phyloP scores from a whole-genome alignment of 2,329 filamentous ascomycete genomes.

The Macroventuria anomochaeta region DNA sequence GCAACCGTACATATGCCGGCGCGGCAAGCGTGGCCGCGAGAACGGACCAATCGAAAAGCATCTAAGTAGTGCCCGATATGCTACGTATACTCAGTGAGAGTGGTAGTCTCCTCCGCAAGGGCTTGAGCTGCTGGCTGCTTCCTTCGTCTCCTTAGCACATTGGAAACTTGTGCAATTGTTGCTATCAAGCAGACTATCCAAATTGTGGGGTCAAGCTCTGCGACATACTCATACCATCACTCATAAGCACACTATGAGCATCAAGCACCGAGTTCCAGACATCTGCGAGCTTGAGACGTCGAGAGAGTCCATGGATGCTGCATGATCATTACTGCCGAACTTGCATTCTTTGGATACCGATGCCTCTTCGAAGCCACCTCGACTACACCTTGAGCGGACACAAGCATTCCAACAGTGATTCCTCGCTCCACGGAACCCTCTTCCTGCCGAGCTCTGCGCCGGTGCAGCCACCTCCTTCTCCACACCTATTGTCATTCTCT shows the following conservation, averaged over 20 bases:
- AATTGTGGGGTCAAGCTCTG: no score
- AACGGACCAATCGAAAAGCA: background rate
- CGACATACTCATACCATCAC: no score
- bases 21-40: background rate
- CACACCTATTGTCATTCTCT: slow-evolving; percentile 8
- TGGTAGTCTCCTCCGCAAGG: background rate
- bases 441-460: background rate
- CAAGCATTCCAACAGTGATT: background rate
- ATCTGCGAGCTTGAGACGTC: background rate
- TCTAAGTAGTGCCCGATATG: background rate
- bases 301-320: background rate
- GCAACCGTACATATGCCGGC: background rate
- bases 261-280: background rate
- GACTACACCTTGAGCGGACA: background rate
- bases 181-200: background rate
- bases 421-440: background rate
- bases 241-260: no score
- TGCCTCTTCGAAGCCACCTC: background rate
- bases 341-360: slow-evolving; percentile 1
- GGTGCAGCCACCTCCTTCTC: slow-evolving; percentile 12
- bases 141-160: no score
- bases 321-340: background rate
- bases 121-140: no score
- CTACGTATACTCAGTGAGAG: background rate
- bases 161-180: no score